Evolutionary conservation across 768 basidiomycete species (phyloP).

Genomic region (Suillus subluteus): DNA sequence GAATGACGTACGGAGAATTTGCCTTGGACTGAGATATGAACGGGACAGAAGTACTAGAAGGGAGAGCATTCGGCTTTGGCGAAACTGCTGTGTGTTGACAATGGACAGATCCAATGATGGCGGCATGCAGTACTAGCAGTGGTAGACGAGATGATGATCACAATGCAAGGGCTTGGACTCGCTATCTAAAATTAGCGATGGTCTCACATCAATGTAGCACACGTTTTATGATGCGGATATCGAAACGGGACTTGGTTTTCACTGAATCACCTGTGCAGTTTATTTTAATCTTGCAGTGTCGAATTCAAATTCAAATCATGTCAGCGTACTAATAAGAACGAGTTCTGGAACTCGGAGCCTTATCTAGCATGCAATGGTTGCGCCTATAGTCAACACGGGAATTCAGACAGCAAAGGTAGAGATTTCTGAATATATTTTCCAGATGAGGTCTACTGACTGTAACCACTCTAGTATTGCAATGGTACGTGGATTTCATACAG

Average conservation of each 20-base stretch:
- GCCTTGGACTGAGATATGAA: no score
- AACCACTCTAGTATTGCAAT: background rate
- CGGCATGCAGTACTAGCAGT: no score
- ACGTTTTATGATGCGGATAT: background rate
- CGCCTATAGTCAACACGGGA: background rate
- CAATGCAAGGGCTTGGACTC: no score
- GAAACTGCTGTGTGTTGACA: no score
- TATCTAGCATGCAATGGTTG: background rate
- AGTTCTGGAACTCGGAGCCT: background rate
- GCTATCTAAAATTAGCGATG: no score
- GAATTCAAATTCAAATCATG: background rate
- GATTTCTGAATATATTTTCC: background rate
- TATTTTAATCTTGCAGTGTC: background rate
- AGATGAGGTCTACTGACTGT: background rate
- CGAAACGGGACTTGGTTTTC: background rate
- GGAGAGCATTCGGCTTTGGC: no score
- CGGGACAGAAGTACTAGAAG: no score
- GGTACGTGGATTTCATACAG: no score
- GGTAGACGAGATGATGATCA: no score
- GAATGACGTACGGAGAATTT: no score
- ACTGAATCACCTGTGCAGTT: background rate
- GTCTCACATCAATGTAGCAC: no score
- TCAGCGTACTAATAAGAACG: background rate
- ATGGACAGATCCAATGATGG: no score
- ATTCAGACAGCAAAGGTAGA: background rate